Evolutionary conservation across 179 eudicot species (phyloP).

Genomic region (Actinidia polygama): DNA sequence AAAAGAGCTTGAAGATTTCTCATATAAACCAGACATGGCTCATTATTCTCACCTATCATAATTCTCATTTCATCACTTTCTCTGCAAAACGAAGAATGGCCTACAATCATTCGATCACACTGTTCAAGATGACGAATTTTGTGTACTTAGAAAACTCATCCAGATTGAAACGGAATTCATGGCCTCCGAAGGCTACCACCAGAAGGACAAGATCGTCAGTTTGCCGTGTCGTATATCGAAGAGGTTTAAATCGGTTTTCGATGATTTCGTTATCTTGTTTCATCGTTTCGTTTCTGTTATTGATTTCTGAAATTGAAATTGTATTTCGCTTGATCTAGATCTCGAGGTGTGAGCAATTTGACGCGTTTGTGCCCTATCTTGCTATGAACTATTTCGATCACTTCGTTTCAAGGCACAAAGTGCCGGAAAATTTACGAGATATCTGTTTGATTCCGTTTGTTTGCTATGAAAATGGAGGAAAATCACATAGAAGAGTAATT

Average conservation of each 20-base stretch:
- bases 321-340: neutral
- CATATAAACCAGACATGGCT: no score
- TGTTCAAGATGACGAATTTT: no score
- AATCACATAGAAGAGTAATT: neutral
- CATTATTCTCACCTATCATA: no score
- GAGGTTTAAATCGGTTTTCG: neutral
- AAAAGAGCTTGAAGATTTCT: no score
- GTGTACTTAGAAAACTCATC: no score
- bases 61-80: no score
- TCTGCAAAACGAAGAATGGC: no score
- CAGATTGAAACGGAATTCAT: neutral
- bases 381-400: constrained; percentile 3
- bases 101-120: no score
- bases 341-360: neutral
- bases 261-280: no score
- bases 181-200: neutral
- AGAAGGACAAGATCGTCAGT: neutral
- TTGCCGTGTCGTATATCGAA: neutral
- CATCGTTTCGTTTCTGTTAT: neutral
- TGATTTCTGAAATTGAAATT: neutral
- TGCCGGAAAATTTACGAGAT: neutral
- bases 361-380: constrained; percentile 1
- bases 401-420: neutral
- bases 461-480: no score
- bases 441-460: no score